A percentile compares a stretch with the other conserved stretches of the same genome.
Evolutionary conservation across 2,329 filamentous ascomycete species (phyloP).

Genomic region (Cyanodermella asteris): DNA sequence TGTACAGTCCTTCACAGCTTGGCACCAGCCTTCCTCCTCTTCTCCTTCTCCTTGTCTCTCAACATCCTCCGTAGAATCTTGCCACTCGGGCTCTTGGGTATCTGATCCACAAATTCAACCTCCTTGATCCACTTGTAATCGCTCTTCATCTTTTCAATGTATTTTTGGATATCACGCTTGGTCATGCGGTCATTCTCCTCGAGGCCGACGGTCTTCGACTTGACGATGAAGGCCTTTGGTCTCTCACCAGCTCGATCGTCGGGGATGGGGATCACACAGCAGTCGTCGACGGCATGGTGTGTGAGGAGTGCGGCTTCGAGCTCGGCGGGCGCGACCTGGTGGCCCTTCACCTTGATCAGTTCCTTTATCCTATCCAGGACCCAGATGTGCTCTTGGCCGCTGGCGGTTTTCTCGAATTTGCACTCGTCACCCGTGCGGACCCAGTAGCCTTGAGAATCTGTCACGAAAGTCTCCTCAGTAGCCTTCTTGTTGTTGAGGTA

Average conservation of each 20-base stretch:
- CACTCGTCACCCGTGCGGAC: constrained; percentile 75
- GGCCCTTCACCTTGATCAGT: constrained; percentile 59
- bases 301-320: constrained; percentile 60
- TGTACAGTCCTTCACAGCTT: no score
- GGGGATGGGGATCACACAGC: constrained; percentile 54
- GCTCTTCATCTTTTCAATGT: constrained; percentile 39
- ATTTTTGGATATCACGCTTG: constrained; percentile 29
- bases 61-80: constrained; percentile 43
- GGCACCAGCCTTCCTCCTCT: constrained; percentile 38
- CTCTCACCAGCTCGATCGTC: constrained; percentile 39
- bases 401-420: constrained; percentile 38
- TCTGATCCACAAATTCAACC: constrained; percentile 16
- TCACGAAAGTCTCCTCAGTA: constrained; percentile 61
- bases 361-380: constrained; percentile 69
- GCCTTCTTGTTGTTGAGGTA: constrained; percentile 76
- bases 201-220: constrained; percentile 27
- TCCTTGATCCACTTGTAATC: constrained; percentile 19
- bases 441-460: constrained; percentile 56
- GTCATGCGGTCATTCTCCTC: constrained; percentile 30
- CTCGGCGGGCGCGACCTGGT: constrained; percentile 67
- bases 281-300: constrained; percentile 55
- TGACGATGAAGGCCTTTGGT: constrained; percentile 42
- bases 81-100: constrained; percentile 40
- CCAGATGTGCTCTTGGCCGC: constrained; percentile 59
- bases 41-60: constrained; percentile 52